These are phyloP conservation scores for Grosmannia huntii DNA, from an alignment of 2,329 filamentous ascomycete genomes.

Conservation along the genomic window DNA sequence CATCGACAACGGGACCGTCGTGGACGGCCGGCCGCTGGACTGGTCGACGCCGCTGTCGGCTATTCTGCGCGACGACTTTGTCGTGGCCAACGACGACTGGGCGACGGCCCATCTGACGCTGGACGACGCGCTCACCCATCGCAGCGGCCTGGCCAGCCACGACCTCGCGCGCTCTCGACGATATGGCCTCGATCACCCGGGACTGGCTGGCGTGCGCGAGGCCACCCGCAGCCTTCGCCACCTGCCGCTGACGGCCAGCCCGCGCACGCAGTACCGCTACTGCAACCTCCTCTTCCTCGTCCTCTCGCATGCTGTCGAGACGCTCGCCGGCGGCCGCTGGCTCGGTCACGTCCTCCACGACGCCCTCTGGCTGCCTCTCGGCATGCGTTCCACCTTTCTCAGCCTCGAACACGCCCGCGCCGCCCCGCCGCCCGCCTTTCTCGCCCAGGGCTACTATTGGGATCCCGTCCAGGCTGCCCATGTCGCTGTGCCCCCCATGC, in stretches of 20 bases:
- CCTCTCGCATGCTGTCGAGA: constrained; percentile 31
- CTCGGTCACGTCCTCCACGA: constrained; percentile 27
- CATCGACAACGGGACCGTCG: constrained; percentile 22
- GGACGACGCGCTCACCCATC: constrained; percentile 39
- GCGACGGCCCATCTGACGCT: constrained; percentile 34
- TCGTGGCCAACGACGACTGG: constrained; percentile 25
- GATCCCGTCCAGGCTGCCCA: constrained; percentile 15
- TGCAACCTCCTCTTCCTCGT: constrained; percentile 39
- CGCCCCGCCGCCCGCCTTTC: constrained; percentile 11
- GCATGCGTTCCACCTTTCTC: constrained; percentile 28
- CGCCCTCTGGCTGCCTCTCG: constrained; percentile 29
- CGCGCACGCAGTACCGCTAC: constrained; percentile 33
- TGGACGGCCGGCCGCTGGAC: constrained; percentile 15
- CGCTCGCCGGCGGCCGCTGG: constrained; percentile 19
- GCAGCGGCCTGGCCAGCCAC: constrained; percentile 34
- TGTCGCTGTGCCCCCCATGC: constrained; percentile 15
- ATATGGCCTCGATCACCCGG: constrained; percentile 16
- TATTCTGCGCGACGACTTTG: constrained; percentile 38
- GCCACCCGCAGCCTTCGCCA: constrained; percentile 27
- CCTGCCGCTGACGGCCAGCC: constrained; percentile 24
- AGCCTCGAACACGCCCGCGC: constrained; percentile 18
- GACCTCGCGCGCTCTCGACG: constrained; percentile 20
- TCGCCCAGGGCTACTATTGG: constrained; percentile 31
- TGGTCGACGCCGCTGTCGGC: constrained; percentile 32
- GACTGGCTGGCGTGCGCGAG: constrained; percentile 20